A percentile compares a stretch with the other conserved stretches of the same genome.
phyloP scores from a whole-genome alignment of 192 early-diverging fungal species.

The Coemansia sp. region DNA sequence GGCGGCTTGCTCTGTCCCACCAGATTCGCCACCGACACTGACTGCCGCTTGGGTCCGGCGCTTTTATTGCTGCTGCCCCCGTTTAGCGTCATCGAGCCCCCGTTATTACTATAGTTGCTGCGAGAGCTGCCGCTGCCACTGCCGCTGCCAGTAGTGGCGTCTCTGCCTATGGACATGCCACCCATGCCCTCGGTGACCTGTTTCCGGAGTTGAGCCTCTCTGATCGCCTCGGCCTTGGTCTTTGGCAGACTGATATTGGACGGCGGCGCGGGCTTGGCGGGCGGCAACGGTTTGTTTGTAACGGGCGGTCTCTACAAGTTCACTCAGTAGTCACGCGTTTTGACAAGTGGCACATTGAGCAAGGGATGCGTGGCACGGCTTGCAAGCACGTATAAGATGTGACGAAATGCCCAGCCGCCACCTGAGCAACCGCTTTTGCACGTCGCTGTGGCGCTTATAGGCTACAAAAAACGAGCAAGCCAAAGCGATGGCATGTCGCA shows the following conservation, averaged over 20 bases:
- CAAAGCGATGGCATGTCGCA: too few species aligned
- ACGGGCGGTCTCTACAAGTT: constrained; percentile 5
- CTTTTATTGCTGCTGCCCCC: neutral
- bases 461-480: too few species aligned
- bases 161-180: constrained; percentile 44
- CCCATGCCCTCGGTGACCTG: constrained; percentile 53
- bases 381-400: neutral
- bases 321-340: neutral
- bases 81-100: constrained; percentile 3
- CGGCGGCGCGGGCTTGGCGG: constrained; percentile 44
- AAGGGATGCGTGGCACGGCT: neutral
- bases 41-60: constrained; percentile 20
- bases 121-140: constrained; percentile 26
- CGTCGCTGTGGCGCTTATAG: too few species aligned
- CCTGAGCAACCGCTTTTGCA: constrained; percentile 3
- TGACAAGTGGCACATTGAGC: constrained; percentile 3
- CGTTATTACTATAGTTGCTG: constrained; percentile 15
- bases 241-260: constrained; percentile 47
- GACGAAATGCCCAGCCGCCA: neutral
- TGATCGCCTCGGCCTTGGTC: constrained; percentile 50
- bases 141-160: neutral
- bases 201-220: constrained; percentile 55
- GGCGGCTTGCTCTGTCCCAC: constrained; percentile 35
- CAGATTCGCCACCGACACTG: constrained; percentile 28
- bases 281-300: constrained; percentile 51